Base-by-base conservation (phyloP, 257 asterid genomes). In the Leonotis leonurus region DNA sequence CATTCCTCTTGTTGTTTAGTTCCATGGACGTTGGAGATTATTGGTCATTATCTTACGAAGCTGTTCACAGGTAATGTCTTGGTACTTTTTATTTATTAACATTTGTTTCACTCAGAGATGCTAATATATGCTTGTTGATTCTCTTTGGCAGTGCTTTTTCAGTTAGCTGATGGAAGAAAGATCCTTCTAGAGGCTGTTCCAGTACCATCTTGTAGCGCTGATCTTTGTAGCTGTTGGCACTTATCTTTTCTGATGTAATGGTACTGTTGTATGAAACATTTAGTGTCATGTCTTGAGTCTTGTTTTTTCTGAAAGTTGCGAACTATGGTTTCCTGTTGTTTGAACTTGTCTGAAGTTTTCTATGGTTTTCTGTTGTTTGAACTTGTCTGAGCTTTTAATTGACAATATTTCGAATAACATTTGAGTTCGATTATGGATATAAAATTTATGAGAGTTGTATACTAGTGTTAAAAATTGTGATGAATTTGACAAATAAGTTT, bases 1-100 rank as follows among this genome's bases (percentile, higher is more conserved):
- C n/a, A n/a, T 21, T 11, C 26, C 22, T 67, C 30, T 55, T 51
- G 60, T 60, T 44, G 29, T 9, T 17, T 64, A 35, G 75, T 73
- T 65, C 56, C 71, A 60, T 72, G 85, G n/a, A n/a, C n/a, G n/a
- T n/a, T n/a, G n/a, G 85, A 80, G 78, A 77, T 74, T 65, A 84
- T 75, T 68, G 90, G n/a, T n/a, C n/a, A n/a, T n/a, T n/a, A 71
- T 78, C 76, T 35, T 54, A 55, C 76, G 81, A 51, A 69, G 78
- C 81, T 71, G 71, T 73, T 71, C 56, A 52, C 74, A 61, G 80
- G 78, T 72, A 78, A 22, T 8, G 9, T 3, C 16, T 48, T 39
- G n/a, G 29, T 40, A n/a, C n/a, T 22, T 6, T 22, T 17, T 14
- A 16, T 46, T 5, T 4, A 2, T 48, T n/a, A n/a, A 17, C 6